Evolutionary conservation across 805 yeast species (phyloP), one percentile per base, ranked within the genome.

Genomic region (Yamadazyma nakazawae): DNA sequence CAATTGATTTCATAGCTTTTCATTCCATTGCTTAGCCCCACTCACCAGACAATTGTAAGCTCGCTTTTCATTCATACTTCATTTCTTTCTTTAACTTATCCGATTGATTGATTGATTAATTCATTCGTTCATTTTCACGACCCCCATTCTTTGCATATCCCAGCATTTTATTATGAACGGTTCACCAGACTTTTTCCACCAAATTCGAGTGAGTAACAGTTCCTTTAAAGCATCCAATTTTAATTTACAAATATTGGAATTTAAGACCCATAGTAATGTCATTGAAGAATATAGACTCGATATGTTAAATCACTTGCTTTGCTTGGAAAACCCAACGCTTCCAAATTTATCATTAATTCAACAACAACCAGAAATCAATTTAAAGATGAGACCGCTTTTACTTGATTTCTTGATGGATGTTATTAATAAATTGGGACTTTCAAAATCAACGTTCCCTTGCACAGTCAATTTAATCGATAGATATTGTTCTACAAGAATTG

Each of bases 201-300:
- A 61, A 38, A 59, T 66, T 21, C 56, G 75, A 38, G 52, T 66
- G 40, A 50, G 61, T 43, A 62, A 67, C 45, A 57, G 66, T 26
- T 57, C 63, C 25, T 41, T 67, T 44, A 70, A 65, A 50, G 72
- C 80, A 4, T 53, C 72, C 24, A 64, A 73, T 53, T 62, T 72
- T 36, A 61, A 61, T 21, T 57, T 80, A 37, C 71, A 70, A 42
- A 56, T 68, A 42, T 76, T 76, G 69, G 83, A 79, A 56, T 71
- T 68, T 48, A 63, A 67, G 43, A 68, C 74, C 34, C 84, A 79
- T 58, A 66, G 63, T 32, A 57, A 55, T 14, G 60, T 73, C 12
- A 63, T 76, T 10, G 60, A 65, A 38, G 79, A 76, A 48, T 80
- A 80, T 57, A 69, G 72, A 48, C 50, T 64, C 41, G 79, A 77